Evolutionary conservation across 2,329 filamentous ascomycete genomes (phyloP), one percentile per base, ranked within the genome.

Genomic region (Coniochaeta ligniaria): DNA sequence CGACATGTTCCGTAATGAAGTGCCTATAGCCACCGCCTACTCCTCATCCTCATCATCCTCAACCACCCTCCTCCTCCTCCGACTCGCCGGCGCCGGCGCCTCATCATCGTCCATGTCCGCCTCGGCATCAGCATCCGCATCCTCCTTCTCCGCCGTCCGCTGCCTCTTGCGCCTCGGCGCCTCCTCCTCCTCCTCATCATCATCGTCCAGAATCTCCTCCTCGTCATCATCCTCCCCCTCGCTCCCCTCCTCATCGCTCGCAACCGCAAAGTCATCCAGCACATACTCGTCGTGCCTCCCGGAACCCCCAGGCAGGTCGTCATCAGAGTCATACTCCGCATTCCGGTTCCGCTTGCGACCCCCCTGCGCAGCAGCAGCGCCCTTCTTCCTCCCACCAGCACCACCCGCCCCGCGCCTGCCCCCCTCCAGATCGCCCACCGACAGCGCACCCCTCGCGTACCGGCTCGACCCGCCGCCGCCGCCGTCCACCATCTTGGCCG

Each of bases 181-280:
- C 61, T 76, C 82, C 60, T 84, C 82, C 60, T 86, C 84, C 43
- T 89, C 86, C 22, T 87, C 86, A 0, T 88, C 84, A 1, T 79
- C 81, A 36, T 80, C 82, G 41, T 76, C 76, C 28, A 78, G 83
- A 6, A 90, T 87, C 26, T 82, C 83, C 41, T 81, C 82, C 58
- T 80, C 83, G 6, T 85, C 84, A 36, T 83, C 84, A 1, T 81
- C 85, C 3, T 79, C 84, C 35, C 82, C 84, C 45, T 83, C 84
- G 47, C 74, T 72, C 60, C 73, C 73, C 47, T 92, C 90, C 61
- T 91, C 89, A 65, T 92, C 90, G 67, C 88, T 92, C 3, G 80
- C 80, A 3, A 88, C 90, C 60, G 94, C 83, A 70, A 94, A 94
- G 61, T 88, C 90, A 68, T 94, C 90, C 36, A 89, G 89, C 70